Conservation (phyloP, 208 protist genomes). For the Leishmania gerbilli region DNA sequence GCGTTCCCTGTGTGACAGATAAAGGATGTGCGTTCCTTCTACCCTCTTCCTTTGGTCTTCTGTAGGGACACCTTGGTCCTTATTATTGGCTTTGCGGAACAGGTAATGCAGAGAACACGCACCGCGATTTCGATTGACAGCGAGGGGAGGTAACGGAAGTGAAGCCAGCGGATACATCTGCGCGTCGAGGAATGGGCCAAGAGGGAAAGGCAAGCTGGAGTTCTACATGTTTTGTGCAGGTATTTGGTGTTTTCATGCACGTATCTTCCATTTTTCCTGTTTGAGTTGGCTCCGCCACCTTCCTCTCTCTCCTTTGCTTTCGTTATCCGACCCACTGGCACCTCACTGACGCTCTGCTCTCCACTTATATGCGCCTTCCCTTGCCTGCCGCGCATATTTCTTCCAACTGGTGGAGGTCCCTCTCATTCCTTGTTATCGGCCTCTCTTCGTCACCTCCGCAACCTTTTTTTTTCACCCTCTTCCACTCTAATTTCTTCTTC, state of each 20-base stretch:
- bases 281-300: background rate
- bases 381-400: background rate
- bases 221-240: background rate
- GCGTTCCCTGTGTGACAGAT: background rate
- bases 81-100: background rate
- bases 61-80: background rate
- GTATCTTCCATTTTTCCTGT: background rate
- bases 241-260: background rate
- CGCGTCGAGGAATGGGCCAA: background rate
- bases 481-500: background rate
- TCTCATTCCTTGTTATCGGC: background rate
- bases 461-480: constrained; percentile 4
- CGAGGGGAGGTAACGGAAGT: background rate
- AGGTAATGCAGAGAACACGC: background rate
- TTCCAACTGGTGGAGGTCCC: background rate
- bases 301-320: background rate
- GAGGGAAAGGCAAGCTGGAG: background rate
- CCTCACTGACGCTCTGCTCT: background rate
- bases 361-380: background rate
- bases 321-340: background rate
- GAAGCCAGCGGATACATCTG: background rate
- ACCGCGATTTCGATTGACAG: background rate
- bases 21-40: constrained; percentile 14
- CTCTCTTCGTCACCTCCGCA: background rate
- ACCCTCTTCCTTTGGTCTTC: background rate